Evolutionary conservation across 768 basidiomycete genomes (phyloP).

Genomic region (Tephrocybe sp.): DNA sequence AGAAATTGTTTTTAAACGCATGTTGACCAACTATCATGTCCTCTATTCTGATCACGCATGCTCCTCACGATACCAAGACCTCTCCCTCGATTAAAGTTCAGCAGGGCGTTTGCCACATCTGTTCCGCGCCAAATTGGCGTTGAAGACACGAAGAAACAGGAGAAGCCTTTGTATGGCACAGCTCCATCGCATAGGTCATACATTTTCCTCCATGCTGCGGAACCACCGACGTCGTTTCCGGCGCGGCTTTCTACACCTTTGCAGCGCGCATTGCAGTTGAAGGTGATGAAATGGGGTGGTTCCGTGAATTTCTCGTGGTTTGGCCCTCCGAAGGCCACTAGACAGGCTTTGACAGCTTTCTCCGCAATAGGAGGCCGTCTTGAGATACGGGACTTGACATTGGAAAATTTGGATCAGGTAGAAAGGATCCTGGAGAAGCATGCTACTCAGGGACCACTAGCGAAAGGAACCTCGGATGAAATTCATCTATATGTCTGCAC

Average conservation of each 20-base stretch:
- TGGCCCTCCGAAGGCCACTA: conserved; percentile 9
- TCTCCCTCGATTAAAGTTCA: neutral
- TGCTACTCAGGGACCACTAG: conserved; percentile 14
- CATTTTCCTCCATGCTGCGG: conserved; percentile 52
- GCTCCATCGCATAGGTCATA: conserved; percentile 51
- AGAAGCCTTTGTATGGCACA: conserved; percentile 44
- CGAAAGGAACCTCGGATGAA: conserved; percentile 18
- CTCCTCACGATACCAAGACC: neutral
- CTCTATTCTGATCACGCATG: neutral
- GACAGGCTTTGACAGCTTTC: conserved; percentile 48
- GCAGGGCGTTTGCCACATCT: neutral
- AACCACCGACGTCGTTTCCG: conserved; percentile 51
- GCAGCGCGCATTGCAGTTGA: conserved; percentile 48
- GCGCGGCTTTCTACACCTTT: conserved; percentile 46
- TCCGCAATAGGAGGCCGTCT: conserved; percentile 45
- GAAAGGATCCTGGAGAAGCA: conserved; percentile 35
- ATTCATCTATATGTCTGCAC: conserved; percentile 72
- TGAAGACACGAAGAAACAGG: neutral
- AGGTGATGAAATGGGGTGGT: conserved; percentile 47
- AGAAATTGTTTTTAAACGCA: neutral
- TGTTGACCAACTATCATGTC: neutral
- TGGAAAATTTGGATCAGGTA: conserved; percentile 52
- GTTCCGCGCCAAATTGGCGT: neutral
- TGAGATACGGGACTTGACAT: conserved; percentile 46
- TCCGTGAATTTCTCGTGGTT: conserved; percentile 65